Evolutionary conservation across 176 grass and related monocot species (phyloP).

Genomic region (Themeda triandra): DNA sequence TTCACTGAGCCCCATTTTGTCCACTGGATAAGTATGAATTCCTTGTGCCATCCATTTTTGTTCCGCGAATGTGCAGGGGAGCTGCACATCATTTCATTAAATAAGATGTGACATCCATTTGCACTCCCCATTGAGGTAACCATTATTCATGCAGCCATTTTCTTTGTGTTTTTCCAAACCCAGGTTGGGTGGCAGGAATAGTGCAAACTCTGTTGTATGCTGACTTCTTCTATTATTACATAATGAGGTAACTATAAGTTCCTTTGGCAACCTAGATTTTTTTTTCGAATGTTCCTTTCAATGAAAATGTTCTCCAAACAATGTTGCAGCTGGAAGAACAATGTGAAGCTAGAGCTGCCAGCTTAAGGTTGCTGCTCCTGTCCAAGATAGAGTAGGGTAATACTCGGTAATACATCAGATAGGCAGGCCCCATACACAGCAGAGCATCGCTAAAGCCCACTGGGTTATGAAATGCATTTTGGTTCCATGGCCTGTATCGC

Average conservation of each 20-base stretch:
- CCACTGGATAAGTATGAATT: slow-evolving; percentile 91
- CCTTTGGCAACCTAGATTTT: neutral
- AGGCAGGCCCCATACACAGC: slow-evolving; percentile 15
- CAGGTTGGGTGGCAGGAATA: slow-evolving; percentile 85
- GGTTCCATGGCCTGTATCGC: neutral
- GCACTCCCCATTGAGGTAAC: neutral
- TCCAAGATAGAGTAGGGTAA: slow-evolving; percentile 39
- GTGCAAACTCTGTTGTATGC: slow-evolving; percentile 86
- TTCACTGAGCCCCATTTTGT: slow-evolving; percentile 80
- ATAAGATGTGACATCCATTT: neutral
- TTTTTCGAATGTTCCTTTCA: slow-evolving; percentile 14
- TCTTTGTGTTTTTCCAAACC: neutral
- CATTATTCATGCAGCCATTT: neutral
- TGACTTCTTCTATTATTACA: slow-evolving; percentile 98
- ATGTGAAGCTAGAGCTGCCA: slow-evolving; percentile 81
- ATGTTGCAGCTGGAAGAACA: slow-evolving; percentile 92
- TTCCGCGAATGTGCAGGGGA: neutral
- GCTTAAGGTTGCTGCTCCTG: slow-evolving; percentile 44
- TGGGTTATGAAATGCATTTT: neutral
- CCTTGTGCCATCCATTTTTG: neutral
- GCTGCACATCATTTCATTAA: neutral
- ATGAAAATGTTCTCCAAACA: slow-evolving; percentile 16
- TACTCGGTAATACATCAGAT: slow-evolving; percentile 21
- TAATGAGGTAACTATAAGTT: slow-evolving; percentile 68
- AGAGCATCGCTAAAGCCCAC: neutral